A percentile compares a stretch with the other conserved stretches of the same genome.
Conservation (phyloP, 2,329 filamentous ascomycete genomes). For the Penicillium sumatraense region DNA sequence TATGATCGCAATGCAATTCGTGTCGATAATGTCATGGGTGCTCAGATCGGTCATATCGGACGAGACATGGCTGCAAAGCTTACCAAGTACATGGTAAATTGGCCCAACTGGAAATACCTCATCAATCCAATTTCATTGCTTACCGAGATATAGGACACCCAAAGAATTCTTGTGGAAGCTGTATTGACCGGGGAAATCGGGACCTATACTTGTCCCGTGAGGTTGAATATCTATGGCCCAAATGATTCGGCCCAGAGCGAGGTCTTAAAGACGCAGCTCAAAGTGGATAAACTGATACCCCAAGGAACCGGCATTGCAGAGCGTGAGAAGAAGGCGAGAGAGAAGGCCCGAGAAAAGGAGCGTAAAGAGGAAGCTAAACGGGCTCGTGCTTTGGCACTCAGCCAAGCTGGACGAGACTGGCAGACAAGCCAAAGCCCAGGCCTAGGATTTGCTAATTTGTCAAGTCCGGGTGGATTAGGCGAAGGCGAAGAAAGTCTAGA, state of each 20-base stretch:
- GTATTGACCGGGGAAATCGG: conserved; percentile 69
- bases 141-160: conserved; percentile 51
- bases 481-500: conserved; percentile 56
- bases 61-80: conserved; percentile 70
- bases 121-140: conserved; percentile 1
- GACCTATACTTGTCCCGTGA: conserved; percentile 72
- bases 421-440: conserved; percentile 30
- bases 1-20: conserved; percentile 79
- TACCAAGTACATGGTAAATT: conserved; percentile 69
- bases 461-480: conserved; percentile 32
- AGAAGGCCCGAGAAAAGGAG: conserved; percentile 23
- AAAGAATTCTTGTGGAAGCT: conserved; percentile 69
- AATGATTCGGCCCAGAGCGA: conserved; percentile 57
- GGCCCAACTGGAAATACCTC: not conserved
- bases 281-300: conserved; percentile 61
- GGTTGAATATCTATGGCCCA: conserved; percentile 71
- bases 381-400: conserved; percentile 30
- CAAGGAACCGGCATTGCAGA: conserved; percentile 61
- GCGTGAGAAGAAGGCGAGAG: conserved; percentile 38
- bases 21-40: conserved; percentile 74
- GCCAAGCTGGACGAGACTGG: conserved; percentile 31
- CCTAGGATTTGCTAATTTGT: conserved; percentile 41
- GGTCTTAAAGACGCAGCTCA: conserved; percentile 65
- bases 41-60: conserved; percentile 80
- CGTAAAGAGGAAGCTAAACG: conserved; percentile 45